Percentiles rank a stretch among this genome's conserved stretches.
phyloP scores from a whole-genome alignment of 306 rosid genomes.

The Cucumis sativus region DNA sequence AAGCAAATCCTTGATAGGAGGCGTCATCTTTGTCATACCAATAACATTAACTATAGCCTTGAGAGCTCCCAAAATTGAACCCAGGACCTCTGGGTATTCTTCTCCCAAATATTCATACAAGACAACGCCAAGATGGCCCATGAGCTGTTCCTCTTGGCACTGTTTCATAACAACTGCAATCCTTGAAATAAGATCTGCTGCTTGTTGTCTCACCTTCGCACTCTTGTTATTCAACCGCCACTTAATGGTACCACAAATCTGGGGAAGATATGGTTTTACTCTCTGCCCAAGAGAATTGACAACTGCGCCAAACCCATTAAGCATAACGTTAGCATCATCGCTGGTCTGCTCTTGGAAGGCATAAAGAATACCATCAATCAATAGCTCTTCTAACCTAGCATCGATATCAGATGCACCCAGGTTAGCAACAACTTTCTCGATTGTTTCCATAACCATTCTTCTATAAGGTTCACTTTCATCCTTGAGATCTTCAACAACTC shows the following conservation, averaged over 20 bases:
- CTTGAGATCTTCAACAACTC: conserved; percentile 91
- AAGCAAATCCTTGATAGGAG: conserved; percentile 91
- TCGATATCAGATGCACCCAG: conserved; percentile 86
- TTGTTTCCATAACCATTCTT: conserved; percentile 98
- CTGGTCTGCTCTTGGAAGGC: conserved; percentile 99
- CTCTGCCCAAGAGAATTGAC: conserved; percentile 93
- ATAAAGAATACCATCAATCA: conserved; percentile 89
- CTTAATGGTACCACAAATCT: conserved; percentile 95
- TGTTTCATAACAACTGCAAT: conserved; percentile 96
- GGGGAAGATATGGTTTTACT: conserved; percentile 88
- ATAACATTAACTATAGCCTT: conserved; percentile 95
- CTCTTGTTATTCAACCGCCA: conserved; percentile 97
- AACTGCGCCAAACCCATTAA: conserved; percentile 90
- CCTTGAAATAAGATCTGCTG: conserved; percentile 90
- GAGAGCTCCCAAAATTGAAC: conserved; percentile 87
- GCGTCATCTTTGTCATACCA: conserved; percentile 99
- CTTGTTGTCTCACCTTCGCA: conserved; percentile 94
- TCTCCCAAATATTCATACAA: conserved; percentile 92
- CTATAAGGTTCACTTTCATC: conserved; percentile 98
- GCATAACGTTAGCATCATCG: conserved; percentile 97
- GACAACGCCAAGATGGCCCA: conserved; percentile 99
- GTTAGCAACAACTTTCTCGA: conserved; percentile 90
- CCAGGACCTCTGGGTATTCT: conserved; percentile 91
- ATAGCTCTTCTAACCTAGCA: conserved; percentile 84
- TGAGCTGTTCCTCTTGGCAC: conserved; percentile 91